phyloP scores from a whole-genome alignment of 2,329 filamentous ascomycete genomes.

The Dactylella cylindrospora region DNA sequence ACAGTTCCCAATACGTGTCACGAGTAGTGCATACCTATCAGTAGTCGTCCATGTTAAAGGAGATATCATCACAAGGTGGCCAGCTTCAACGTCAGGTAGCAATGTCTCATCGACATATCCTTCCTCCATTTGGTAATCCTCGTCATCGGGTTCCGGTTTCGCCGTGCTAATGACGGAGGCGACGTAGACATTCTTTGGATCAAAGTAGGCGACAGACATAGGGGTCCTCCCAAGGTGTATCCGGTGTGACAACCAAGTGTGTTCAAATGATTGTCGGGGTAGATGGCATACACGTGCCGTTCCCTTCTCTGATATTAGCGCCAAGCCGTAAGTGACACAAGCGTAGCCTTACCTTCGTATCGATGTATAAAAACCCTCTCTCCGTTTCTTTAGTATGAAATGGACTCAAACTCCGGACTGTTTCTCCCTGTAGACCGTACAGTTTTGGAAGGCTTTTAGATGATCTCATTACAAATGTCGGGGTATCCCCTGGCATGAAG shows the following conservation, averaged over 20 bases:
- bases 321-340: not conserved
- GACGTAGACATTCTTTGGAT: slow-evolving; percentile 72
- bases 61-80: slow-evolving; percentile 75
- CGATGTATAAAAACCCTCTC: slow-evolving; percentile 78
- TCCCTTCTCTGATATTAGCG: slow-evolving; percentile 55
- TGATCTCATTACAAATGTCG: slow-evolving; percentile 80
- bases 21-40: slow-evolving; percentile 54
- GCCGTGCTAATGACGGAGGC: slow-evolving; percentile 59
- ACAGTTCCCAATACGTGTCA: not conserved
- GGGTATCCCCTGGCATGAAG: slow-evolving; percentile 76
- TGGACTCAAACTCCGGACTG: slow-evolving; percentile 69
- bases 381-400: slow-evolving; percentile 78
- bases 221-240: slow-evolving; percentile 70
- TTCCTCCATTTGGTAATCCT: slow-evolving; percentile 42
- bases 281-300: slow-evolving; percentile 73
- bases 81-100: slow-evolving; percentile 69
- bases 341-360: slow-evolving; percentile 57
- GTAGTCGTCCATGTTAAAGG: slow-evolving; percentile 76
- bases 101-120: slow-evolving; percentile 56
- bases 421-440: slow-evolving; percentile 68
- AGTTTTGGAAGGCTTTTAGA: slow-evolving; percentile 75
- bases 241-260: slow-evolving; percentile 74
- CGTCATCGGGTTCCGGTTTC: slow-evolving; percentile 29
- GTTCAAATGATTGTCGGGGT: slow-evolving; percentile 71
- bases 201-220: slow-evolving; percentile 73